Conservation (phyloP, 2,329 filamentous ascomycete species). For the Trichoderma semiorbis region DNA sequence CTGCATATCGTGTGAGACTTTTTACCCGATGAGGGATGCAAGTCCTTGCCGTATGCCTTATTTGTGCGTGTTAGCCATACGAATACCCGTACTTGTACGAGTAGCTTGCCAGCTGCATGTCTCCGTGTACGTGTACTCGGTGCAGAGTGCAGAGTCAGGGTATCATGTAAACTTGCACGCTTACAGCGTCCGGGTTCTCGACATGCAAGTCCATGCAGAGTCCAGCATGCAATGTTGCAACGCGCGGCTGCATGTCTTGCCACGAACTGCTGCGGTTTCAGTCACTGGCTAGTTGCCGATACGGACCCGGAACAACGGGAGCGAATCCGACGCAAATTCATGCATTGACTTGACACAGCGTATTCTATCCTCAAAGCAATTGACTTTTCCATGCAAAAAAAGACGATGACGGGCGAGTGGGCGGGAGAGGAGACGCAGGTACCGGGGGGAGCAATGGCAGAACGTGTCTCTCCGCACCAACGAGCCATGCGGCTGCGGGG, state of each 20-base stretch:
- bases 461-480: conserved; percentile 9
- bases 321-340: background rate
- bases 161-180: background rate
- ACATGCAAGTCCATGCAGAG: background rate
- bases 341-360: background rate
- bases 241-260: background rate
- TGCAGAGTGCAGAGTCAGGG: background rate
- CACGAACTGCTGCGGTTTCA: background rate
- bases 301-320: background rate
- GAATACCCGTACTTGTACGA: background rate
- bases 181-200: background rate
- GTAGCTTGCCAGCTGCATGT: background rate
- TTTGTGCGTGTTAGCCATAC: background rate
- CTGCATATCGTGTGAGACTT: background rate
- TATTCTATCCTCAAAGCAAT: background rate
- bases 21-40: conserved; percentile 13
- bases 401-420: background rate
- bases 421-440: conserved; percentile 10
- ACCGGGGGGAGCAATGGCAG: background rate
- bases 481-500: conserved; percentile 9
- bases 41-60: conserved; percentile 1
- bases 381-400: background rate
- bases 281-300: background rate
- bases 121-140: background rate
- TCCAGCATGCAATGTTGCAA: background rate